Evolutionary conservation across 225 moss, liverwort and hornwort species (phyloP).

Genomic region (Ulota crispa): DNA sequence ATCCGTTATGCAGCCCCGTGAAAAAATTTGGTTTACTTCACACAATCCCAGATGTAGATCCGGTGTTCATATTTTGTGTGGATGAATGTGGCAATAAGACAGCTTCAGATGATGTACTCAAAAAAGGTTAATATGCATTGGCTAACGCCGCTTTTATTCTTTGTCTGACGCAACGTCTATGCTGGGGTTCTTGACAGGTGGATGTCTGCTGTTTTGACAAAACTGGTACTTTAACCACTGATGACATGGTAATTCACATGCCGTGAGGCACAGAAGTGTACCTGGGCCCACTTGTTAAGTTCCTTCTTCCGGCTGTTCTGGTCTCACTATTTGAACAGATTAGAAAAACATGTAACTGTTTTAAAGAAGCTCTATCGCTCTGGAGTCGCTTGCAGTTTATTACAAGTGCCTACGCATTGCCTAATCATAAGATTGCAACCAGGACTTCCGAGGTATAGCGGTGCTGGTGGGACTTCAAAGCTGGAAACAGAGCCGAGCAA

Average conservation of each 20-base stretch:
- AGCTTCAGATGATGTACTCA: background rate
- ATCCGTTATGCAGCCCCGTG: background rate
- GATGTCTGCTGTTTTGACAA: constrained; percentile 99
- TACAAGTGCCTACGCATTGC: background rate
- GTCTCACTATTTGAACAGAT: background rate
- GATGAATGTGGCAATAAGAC: constrained; percentile 10
- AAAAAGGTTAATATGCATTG: background rate
- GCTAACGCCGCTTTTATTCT: background rate
- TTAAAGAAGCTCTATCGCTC: background rate
- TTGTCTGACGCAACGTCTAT: background rate
- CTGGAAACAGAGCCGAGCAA: constrained; percentile 68
- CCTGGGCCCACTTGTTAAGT: background rate
- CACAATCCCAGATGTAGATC: background rate
- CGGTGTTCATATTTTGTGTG: background rate
- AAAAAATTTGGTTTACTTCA: background rate
- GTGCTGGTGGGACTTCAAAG: constrained; percentile 48
- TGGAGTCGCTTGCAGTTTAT: background rate
- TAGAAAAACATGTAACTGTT: background rate
- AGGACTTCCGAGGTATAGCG: constrained; percentile 95
- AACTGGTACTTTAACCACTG: constrained; percentile 95
- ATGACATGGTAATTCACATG: constrained; percentile 76
- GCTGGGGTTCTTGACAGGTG: constrained; percentile 53
- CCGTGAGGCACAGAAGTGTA: constrained; percentile 3
- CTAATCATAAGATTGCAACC: constrained; percentile 27
- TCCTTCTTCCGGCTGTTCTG: constrained; percentile 5